phyloP scores from a whole-genome alignment of 805 yeast genomes.

The Yarrowia yakushimensis region DNA sequence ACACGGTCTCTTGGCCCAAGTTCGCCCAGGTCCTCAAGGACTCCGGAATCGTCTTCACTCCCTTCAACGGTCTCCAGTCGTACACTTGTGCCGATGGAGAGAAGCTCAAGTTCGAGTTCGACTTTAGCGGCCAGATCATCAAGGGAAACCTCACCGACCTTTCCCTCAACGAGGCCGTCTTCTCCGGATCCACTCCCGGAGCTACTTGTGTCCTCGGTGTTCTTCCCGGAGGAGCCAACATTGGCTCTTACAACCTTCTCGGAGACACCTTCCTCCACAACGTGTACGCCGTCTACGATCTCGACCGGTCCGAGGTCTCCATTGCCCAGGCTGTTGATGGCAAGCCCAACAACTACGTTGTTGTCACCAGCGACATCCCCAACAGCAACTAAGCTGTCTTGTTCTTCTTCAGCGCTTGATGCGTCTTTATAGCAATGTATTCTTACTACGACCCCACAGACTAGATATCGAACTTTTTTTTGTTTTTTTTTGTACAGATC shows the following conservation, averaged over 20 bases:
- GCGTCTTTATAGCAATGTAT: too few relatives aligned
- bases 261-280: constrained; percentile 61
- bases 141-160: constrained; percentile 8
- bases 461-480: too few relatives aligned
- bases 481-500: too few relatives aligned
- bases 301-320: constrained; percentile 51
- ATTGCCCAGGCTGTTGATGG: constrained; percentile 46
- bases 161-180: not conserved
- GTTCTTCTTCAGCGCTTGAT: too few relatives aligned
- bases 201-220: constrained; percentile 34
- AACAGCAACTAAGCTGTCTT: too few relatives aligned
- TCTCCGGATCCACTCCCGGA: not conserved
- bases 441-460: too few relatives aligned
- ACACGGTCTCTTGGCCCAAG: constrained; percentile 34
- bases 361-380: not conserved
- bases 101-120: not conserved
- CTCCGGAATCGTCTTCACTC: not conserved
- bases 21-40: constrained; percentile 37
- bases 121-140: not conserved
- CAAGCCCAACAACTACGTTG: not conserved
- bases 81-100: not conserved
- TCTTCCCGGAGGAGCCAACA: constrained; percentile 33
- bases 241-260: constrained; percentile 27
- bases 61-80: too few relatives aligned
- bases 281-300: constrained; percentile 62